Base-by-base conservation (phyloP, 1,284 basidiomycete species). In the Cerioporus squamosus region DNA sequence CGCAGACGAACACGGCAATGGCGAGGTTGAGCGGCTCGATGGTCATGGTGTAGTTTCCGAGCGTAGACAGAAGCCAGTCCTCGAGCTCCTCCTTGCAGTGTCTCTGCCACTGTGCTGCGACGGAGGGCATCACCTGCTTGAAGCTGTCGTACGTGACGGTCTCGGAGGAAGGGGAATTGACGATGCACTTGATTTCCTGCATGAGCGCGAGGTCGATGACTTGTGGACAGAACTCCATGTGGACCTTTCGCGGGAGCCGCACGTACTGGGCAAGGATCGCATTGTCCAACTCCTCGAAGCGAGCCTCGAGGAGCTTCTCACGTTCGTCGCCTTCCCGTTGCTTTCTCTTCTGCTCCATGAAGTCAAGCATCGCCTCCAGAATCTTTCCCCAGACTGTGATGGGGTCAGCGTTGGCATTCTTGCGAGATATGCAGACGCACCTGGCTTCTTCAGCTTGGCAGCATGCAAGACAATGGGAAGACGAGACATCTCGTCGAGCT, bases 1-100 rank as follows among this genome's bases (percentile, higher is more conserved):
- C 33, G 14, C 33, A 36, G 33, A 36, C 33, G 48, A 57, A 51
- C 14, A 53, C 31, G 7, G 51, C 46, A 23, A 54, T 36, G n/a
- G 59, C 59, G 20, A 61, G 55, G 6, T 24, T 17, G 17, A 61
- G 51, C 8, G 40, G 36, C n/a, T 61, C 59, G 15, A 43, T 38
- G 14, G 17, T 29, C 5, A 17, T 15, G 2, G 49, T 7, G 39
- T 47, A 22, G 4, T 38, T 9, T 8, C 8, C 22, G 8, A 47
- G 8, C 22, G 9, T 22, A 7, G 43, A 33, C 2, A 36, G 18
- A 20, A 61, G 5, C 8, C 33, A 26, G 2, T 6, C n/a, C 18
- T 31, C 26, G 22, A 61, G 44, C n/a, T 47, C 17, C 14, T 54
- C 18, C 33, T 39, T 57, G 5, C 14, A 15, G 1, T 46, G 20